Evolutionary conservation across 1,284 basidiomycete species (phyloP).

Genomic region (Xerocomus amazonicus): DNA sequence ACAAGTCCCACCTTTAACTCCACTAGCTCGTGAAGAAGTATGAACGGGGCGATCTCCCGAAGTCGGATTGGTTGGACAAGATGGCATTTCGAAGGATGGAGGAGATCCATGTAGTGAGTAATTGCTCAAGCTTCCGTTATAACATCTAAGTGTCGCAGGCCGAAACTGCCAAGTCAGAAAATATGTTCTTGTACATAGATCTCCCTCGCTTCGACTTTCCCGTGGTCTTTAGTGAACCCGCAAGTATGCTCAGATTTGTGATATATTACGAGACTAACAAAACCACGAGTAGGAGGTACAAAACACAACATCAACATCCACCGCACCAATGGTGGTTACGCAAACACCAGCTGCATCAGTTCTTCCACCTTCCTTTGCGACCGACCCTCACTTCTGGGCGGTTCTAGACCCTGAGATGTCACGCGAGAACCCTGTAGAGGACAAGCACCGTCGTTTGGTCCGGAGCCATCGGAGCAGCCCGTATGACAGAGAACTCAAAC

Average conservation of each 20-base stretch:
- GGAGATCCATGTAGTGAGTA: conserved; percentile 79
- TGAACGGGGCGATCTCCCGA: conserved; percentile 89
- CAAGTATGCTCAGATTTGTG: conserved; percentile 32
- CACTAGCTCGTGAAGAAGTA: conserved; percentile 92
- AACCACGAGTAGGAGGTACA: conserved; percentile 32
- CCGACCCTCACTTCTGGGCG: conserved; percentile 79
- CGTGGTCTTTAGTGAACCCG: conserved; percentile 91
- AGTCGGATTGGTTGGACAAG: conserved; percentile 95
- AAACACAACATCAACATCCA: conserved; percentile 38
- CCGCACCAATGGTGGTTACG: conserved; percentile 34
- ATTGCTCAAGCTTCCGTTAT: not conserved
- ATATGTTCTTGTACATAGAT: conserved; percentile 92
- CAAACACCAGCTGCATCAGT: conserved; percentile 45
- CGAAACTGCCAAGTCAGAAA: conserved; percentile 85
- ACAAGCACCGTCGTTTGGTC: conserved; percentile 92
- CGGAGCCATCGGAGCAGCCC: conserved; percentile 94
- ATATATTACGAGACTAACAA: conserved; percentile 4
- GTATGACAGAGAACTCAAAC: conserved; percentile 93
- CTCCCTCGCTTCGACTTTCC: conserved; percentile 97
- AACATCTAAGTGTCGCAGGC: conserved; percentile 43
- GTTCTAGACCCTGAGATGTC: conserved; percentile 88
- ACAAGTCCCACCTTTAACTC: not conserved
- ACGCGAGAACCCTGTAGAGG: conserved; percentile 94
- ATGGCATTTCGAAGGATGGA: conserved; percentile 92
- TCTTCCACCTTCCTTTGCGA: conserved; percentile 45